Conservation (phyloP, 2,329 filamentous ascomycete genomes). For the Penicillium corylophilum region DNA sequence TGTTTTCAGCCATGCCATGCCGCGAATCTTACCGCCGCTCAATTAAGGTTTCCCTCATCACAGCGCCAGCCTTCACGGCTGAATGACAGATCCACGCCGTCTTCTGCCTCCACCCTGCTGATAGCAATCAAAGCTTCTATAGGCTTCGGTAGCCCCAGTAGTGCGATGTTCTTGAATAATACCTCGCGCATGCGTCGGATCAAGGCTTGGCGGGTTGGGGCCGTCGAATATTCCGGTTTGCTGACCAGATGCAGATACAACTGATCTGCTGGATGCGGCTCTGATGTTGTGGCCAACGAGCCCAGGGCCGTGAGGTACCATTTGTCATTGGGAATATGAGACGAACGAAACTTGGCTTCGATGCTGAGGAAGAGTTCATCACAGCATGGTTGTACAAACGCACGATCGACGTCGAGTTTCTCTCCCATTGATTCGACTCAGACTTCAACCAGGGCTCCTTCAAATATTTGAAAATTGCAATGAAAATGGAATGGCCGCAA, state of each 20-base stretch:
- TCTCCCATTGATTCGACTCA: too few relatives aligned
- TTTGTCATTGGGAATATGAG: constrained; percentile 11
- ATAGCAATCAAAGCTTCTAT: constrained; percentile 57
- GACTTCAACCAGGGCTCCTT: too few relatives aligned
- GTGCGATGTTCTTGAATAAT: constrained; percentile 54
- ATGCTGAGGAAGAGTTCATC: constrained; percentile 8
- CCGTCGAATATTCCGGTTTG: constrained; percentile 43
- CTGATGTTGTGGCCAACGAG: constrained; percentile 46
- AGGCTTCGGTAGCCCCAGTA: constrained; percentile 60
- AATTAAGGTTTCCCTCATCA: constrained; percentile 52
- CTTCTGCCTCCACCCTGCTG: constrained; percentile 46
- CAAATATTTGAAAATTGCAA: too few relatives aligned
- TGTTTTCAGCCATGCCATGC: constrained; percentile 53
- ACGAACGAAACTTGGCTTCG: constrained; percentile 10
- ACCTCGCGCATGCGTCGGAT: constrained; percentile 47
- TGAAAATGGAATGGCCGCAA: too few relatives aligned
- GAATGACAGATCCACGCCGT: constrained; percentile 54
- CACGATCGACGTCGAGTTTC: background rate
- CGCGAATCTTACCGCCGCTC: too few relatives aligned
- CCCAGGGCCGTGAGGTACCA: constrained; percentile 38
- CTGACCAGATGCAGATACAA: constrained; percentile 55
- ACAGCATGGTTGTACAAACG: constrained; percentile 2
- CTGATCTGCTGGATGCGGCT: constrained; percentile 49
- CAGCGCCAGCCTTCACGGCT: constrained; percentile 58
- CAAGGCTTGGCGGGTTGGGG: constrained; percentile 9